Conservation (phyloP, 805 yeast species). For the Suhomyces sp. region DNA sequence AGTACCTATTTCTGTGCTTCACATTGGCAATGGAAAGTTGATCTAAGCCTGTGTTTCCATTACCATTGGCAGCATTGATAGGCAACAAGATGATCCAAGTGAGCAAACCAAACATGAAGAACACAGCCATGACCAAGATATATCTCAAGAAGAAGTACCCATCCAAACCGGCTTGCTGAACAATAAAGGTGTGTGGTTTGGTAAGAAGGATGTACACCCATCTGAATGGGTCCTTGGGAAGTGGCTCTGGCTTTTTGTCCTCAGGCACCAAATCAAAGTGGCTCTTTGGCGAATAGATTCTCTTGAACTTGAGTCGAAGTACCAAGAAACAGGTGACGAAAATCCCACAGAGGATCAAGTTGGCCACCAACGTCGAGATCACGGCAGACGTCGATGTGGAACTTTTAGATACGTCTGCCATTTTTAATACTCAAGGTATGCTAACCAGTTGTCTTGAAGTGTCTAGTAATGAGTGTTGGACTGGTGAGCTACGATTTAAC, state of each 20-base stretch:
- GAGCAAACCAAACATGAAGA: constrained; percentile 45
- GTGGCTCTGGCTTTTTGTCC: constrained; percentile 67
- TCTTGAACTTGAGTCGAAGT: constrained; percentile 60
- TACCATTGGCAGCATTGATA: constrained; percentile 70
- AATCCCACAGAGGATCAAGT: constrained; percentile 61
- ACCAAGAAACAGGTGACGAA: constrained; percentile 63
- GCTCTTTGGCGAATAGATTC: constrained; percentile 84
- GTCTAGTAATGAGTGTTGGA: too few relatives aligned
- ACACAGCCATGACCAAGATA: constrained; percentile 51
- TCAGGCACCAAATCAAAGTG: constrained; percentile 55
- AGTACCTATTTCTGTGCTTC: constrained; percentile 57
- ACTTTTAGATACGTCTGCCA: constrained; percentile 15
- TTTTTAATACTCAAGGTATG: neutral
- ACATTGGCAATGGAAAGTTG: constrained; percentile 77
- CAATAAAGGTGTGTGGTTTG: constrained; percentile 70
- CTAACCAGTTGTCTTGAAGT: too few relatives aligned
- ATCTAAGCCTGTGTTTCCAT: constrained; percentile 65
- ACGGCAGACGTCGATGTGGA: constrained; percentile 71
- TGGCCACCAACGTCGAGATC: constrained; percentile 64
- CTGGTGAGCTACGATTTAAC: too few relatives aligned
- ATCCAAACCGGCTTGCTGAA: constrained; percentile 89
- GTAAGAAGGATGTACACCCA: constrained; percentile 68
- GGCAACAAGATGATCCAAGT: constrained; percentile 76
- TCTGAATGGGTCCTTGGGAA: constrained; percentile 62
- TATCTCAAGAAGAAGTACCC: constrained; percentile 89